Conservation (phyloP, 805 yeast species). For the Candida loeiensis region DNA sequence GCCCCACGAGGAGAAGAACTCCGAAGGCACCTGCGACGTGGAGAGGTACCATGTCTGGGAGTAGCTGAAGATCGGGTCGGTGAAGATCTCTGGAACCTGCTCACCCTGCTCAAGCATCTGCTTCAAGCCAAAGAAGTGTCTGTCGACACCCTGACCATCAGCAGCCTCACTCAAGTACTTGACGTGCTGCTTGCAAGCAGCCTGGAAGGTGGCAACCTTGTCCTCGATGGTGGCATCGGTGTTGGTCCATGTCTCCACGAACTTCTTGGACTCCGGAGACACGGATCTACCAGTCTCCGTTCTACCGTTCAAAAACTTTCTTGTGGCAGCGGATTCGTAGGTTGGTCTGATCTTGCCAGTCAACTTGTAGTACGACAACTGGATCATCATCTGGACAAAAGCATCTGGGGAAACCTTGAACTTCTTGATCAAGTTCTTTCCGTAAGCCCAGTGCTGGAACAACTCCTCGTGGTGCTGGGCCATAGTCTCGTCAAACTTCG, state of each 20-base stretch:
- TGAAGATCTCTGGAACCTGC: slow-evolving; percentile 61
- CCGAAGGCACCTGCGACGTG: slow-evolving; percentile 83
- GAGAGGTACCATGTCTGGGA: slow-evolving; percentile 83
- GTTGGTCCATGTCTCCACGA: slow-evolving; percentile 73
- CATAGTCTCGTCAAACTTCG: slow-evolving; percentile 54
- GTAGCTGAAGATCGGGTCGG: slow-evolving; percentile 72
- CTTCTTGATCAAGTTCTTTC: slow-evolving; percentile 79
- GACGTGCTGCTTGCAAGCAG: slow-evolving; percentile 73
- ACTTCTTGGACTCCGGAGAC: slow-evolving; percentile 61
- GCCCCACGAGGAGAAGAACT: slow-evolving; percentile 85
- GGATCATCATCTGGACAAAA: slow-evolving; percentile 84
- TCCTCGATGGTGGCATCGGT: slow-evolving; percentile 46
- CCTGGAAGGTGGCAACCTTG: slow-evolving; percentile 64
- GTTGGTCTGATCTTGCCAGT: slow-evolving; percentile 83
- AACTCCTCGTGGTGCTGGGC: slow-evolving; percentile 70
- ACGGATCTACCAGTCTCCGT: slow-evolving; percentile 92
- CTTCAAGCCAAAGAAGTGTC: slow-evolving; percentile 88
- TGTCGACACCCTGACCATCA: slow-evolving; percentile 85
- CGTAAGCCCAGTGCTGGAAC: slow-evolving; percentile 79
- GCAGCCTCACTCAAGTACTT: slow-evolving; percentile 72
- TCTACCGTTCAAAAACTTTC: slow-evolving; percentile 84
- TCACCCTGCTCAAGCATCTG: slow-evolving; percentile 61
- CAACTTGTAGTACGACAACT: slow-evolving; percentile 82
- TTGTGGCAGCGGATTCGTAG: slow-evolving; percentile 93
- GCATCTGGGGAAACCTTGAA: slow-evolving; percentile 92